Evolutionary conservation across 1,139 yeast genomes (phyloP).

Genomic region (Arxiozyma bovina): DNA sequence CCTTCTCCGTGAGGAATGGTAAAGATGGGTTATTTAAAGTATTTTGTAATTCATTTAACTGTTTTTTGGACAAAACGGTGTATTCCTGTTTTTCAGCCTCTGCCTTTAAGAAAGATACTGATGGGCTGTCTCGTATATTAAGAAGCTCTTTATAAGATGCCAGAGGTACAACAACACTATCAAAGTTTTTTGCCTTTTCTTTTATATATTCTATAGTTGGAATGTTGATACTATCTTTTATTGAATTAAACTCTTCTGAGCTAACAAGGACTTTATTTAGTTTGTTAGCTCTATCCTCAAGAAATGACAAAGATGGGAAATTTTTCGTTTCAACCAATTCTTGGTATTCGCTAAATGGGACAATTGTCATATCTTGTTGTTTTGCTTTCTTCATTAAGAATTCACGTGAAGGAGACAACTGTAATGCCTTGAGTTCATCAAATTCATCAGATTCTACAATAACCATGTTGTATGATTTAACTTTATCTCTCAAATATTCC

Average conservation of each 20-base stretch:
- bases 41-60: slow-evolving; percentile 16
- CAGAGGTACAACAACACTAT: slow-evolving; percentile 16
- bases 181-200: slow-evolving; percentile 25
- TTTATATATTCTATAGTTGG: slow-evolving; percentile 23
- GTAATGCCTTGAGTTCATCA: slow-evolving; percentile 1
- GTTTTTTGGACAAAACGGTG: slow-evolving; percentile 5
- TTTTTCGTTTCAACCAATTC: slow-evolving; percentile 13
- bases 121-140: slow-evolving; percentile 2
- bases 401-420: slow-evolving; percentile 9
- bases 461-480: background rate
- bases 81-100: background rate
- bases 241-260: background rate
- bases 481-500: slow-evolving; percentile 2
- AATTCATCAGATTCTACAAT: slow-evolving; percentile 3
- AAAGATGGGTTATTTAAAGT: slow-evolving; percentile 20
- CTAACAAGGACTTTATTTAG: slow-evolving; percentile 1
- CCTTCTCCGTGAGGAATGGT: slow-evolving; percentile 23
- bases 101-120: slow-evolving; percentile 3
- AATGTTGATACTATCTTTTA: slow-evolving; percentile 9
- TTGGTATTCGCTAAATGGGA: slow-evolving; percentile 9
- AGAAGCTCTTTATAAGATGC: slow-evolving; percentile 3
- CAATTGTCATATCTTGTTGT: background rate
- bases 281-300: slow-evolving; percentile 6
- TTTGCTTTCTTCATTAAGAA: background rate
- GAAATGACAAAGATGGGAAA: slow-evolving; percentile 14